These are phyloP conservation scores for Phoma sp. DNA, from an alignment of 2,329 filamentous ascomycete species.

Conservation along the genomic window DNA sequence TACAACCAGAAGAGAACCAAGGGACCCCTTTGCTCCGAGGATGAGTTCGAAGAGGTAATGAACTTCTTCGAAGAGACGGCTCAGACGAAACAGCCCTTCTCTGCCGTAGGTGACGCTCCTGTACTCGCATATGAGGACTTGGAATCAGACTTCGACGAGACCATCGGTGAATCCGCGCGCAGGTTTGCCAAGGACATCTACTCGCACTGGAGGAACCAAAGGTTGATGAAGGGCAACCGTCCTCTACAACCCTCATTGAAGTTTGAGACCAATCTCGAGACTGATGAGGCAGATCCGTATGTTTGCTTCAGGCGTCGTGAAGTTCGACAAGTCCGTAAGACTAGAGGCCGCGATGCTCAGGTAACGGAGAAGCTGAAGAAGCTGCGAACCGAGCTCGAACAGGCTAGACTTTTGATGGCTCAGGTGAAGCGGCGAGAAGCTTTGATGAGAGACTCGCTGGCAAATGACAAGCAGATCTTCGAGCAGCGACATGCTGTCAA, in stretches of 20 bases:
- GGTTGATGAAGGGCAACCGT: constrained; percentile 70
- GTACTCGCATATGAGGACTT: constrained; percentile 64
- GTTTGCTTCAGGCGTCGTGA: constrained; percentile 97
- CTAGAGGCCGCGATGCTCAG: constrained; percentile 88
- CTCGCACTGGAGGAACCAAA: constrained; percentile 82
- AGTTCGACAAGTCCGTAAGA: constrained; percentile 92
- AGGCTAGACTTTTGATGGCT: constrained; percentile 79
- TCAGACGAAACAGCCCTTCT: constrained; percentile 82
- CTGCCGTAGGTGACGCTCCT: constrained; percentile 85
- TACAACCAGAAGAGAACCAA: constrained; percentile 79
- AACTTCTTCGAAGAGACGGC: constrained; percentile 92
- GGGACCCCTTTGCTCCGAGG: constrained; percentile 74
- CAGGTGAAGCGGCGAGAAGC: constrained; percentile 81
- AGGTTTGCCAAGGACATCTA: constrained; percentile 79
- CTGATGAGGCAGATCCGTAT: constrained; percentile 94
- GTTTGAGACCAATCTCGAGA: constrained; percentile 92
- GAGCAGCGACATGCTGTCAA: constrained; percentile 82
- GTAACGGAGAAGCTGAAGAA: constrained; percentile 94
- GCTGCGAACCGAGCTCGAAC: constrained; percentile 87
- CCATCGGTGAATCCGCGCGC: constrained; percentile 60
- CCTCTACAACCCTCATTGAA: constrained; percentile 81
- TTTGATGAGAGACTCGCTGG: constrained; percentile 76
- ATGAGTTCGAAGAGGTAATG: constrained; percentile 94
- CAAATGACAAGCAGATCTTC: constrained; percentile 78
- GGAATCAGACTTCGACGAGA: constrained; percentile 69